A percentile compares a stretch with the other conserved stretches of the same genome.
Conservation (phyloP, 352 stramenopile genomes). For the Globisporangium recalcitrans region DNA sequence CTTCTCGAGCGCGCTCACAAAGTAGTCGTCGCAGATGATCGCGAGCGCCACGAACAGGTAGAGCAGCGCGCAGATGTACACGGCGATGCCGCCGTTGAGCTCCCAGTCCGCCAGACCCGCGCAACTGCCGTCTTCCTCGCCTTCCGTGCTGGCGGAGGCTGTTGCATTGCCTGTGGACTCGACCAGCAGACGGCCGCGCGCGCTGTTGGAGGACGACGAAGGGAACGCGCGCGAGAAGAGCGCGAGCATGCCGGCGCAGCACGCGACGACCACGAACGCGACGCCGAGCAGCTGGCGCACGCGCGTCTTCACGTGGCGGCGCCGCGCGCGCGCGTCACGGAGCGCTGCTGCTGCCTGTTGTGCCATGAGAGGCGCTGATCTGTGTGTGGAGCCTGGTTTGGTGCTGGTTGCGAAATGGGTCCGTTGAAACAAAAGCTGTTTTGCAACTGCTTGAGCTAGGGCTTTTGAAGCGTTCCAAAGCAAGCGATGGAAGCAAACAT, state of each 20-base stretch:
- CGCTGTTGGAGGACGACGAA: no score
- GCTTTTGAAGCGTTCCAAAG: not conserved
- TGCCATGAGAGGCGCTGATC: not conserved
- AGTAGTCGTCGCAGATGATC: constrained; percentile 88
- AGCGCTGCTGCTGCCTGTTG: not conserved
- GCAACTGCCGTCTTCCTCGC: constrained; percentile 28
- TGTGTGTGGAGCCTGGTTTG: no score
- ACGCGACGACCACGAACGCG: constrained; percentile 19
- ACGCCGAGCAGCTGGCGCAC: constrained; percentile 23
- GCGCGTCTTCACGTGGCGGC: constrained; percentile 11
- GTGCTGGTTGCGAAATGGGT: constrained; percentile 2
- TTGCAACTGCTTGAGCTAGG: not conserved
- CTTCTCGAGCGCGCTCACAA: constrained; percentile 73
- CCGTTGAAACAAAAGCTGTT: not conserved
- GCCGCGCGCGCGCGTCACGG: not conserved
- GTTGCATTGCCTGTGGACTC: constrained; percentile 16
- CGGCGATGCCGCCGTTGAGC: constrained; percentile 43
- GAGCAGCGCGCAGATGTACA: constrained; percentile 58
- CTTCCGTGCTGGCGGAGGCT: not conserved
- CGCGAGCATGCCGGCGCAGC: constrained; percentile 14
- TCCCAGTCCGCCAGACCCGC: constrained; percentile 39
- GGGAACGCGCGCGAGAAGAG: constrained; percentile 1
- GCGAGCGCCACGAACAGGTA: constrained; percentile 84
- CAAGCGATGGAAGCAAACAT: not conserved
- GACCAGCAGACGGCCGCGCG: constrained; percentile 9